Percentiles rank a stretch among this genome's conserved stretches.
Evolutionary conservation across 148 eudicot genomes (phyloP).

Genomic region (Fallopia convolvulus): DNA sequence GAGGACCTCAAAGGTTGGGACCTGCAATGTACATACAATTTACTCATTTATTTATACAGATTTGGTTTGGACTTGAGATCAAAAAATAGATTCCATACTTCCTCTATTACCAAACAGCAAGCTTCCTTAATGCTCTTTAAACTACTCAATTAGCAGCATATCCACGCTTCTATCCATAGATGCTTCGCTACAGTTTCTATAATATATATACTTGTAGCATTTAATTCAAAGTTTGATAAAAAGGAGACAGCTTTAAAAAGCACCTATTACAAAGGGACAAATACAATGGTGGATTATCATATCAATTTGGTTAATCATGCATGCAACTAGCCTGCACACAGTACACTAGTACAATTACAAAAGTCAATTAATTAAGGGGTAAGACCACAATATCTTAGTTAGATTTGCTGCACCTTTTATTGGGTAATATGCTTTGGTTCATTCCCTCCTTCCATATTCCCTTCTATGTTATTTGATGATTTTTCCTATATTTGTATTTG

Average conservation of each 20-base stretch:
- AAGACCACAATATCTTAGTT: neutral
- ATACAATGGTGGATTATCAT: neutral
- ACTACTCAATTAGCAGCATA: neutral
- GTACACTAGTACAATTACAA: neutral
- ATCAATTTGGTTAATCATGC: neutral
- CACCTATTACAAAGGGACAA: neutral
- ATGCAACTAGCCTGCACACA: neutral
- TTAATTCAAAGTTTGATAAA: neutral
- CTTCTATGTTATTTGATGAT: neutral
- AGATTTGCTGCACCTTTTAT: neutral
- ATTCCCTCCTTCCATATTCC: neutral
- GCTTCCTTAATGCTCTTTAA: neutral
- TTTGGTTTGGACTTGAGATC: neutral
- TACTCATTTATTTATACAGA: neutral
- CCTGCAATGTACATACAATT: neutral
- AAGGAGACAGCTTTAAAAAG: neutral
- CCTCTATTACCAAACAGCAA: neutral
- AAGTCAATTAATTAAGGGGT: neutral
- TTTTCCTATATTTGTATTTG: neutral
- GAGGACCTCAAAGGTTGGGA: neutral
- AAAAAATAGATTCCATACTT: neutral
- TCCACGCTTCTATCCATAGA: neutral
- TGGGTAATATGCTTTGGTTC: slow-evolving; percentile 9
- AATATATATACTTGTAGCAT: neutral
- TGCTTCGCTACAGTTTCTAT: neutral